A percentile compares a stretch with the other conserved stretches of the same genome.
phyloP scores from a whole-genome alignment of 352 stramenopile genomes.

The Globisporangium perplexum region DNA sequence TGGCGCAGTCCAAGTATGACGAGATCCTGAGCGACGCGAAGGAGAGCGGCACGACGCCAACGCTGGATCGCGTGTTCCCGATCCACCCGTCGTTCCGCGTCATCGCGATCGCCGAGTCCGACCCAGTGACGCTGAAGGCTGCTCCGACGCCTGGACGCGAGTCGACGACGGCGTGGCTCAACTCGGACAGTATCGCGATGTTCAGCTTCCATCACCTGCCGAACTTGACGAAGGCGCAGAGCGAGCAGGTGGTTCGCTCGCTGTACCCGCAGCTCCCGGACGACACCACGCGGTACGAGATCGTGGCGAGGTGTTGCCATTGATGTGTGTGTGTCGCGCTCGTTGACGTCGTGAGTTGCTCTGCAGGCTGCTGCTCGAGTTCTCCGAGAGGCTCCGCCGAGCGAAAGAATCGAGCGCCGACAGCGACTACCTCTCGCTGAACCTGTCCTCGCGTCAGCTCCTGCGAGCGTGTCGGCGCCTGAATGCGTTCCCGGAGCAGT shows the following conservation, averaged over 20 bases:
- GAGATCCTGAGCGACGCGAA: slow-evolving; percentile 25
- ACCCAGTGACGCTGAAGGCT: slow-evolving; percentile 29
- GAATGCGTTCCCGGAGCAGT: slow-evolving; percentile 61
- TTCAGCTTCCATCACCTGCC: slow-evolving; percentile 68
- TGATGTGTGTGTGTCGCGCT: not conserved
- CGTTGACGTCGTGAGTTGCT: not conserved
- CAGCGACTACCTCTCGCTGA: slow-evolving; percentile 43
- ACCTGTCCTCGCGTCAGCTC: slow-evolving; percentile 60
- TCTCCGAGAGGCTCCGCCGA: slow-evolving; percentile 43
- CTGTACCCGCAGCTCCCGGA: slow-evolving; percentile 51
- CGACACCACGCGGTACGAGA: slow-evolving; percentile 44
- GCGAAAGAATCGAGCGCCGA: slow-evolving; percentile 36
- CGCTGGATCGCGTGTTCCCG: slow-evolving; percentile 29
- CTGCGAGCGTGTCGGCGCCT: slow-evolving; percentile 60
- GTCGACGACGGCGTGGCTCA: slow-evolving; percentile 58
- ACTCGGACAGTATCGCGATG: slow-evolving; percentile 73
- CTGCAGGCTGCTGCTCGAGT: slow-evolving; percentile 42
- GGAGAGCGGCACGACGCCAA: slow-evolving; percentile 12
- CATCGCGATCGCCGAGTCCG: slow-evolving; percentile 73
- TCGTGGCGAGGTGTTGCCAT: not conserved
- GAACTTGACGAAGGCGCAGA: slow-evolving; percentile 29
- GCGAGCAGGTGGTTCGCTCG: slow-evolving; percentile 38
- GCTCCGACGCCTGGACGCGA: slow-evolving; percentile 27
- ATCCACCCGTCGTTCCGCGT: slow-evolving; percentile 90
- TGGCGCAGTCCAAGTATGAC: slow-evolving; percentile 54